Conservation (phyloP, 2,329 filamentous ascomycete species). For the Xylaria multiplex region DNA sequence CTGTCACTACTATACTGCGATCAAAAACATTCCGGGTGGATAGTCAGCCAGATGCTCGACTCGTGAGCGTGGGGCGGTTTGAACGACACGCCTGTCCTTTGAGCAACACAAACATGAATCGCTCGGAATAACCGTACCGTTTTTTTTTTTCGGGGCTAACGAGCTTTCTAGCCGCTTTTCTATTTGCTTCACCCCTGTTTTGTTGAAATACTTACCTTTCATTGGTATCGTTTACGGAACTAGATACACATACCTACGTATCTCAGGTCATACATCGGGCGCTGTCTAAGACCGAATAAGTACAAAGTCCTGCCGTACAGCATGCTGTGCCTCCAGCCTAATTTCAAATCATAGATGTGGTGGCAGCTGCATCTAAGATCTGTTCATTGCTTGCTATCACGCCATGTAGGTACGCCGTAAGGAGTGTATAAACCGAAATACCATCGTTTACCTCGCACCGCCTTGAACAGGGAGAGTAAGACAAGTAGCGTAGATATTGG, state of each 20-base stretch:
- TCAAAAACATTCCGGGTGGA: neutral
- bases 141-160: no score
- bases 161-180: no score
- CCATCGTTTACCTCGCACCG: no score
- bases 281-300: neutral
- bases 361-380: neutral
- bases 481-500: neutral
- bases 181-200: no score
- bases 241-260: no score
- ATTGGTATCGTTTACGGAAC: no score
- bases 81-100: neutral
- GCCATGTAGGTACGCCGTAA: neutral
- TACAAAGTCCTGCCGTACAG: neutral
- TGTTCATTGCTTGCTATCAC: neutral
- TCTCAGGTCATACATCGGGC: no score
- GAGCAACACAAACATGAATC: conserved; percentile 11
- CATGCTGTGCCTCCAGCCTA: neutral
- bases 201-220: no score
- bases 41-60: conserved; percentile 11
- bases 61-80: conserved; percentile 10
- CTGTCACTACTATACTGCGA: conserved; percentile 1
- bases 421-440: neutral
- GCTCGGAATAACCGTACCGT: neutral
- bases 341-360: neutral
- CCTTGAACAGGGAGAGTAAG: neutral